A percentile compares a stretch with the other conserved stretches of the same genome.
Conservation (phyloP, 2,329 filamentous ascomycete species). For the Aureobasidium sp. region DNA sequence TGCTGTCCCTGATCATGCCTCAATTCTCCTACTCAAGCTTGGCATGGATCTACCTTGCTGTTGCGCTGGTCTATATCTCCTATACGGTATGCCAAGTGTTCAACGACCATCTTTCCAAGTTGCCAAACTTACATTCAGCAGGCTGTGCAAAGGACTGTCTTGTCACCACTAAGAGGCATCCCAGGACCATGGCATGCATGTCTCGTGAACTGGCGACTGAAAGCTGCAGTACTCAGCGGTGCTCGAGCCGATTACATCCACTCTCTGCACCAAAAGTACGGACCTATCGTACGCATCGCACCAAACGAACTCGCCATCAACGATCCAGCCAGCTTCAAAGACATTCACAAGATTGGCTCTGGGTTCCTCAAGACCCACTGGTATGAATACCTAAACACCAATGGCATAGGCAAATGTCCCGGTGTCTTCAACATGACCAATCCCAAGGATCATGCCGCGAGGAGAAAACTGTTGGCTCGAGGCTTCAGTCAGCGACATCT, state of each 20-base stretch:
- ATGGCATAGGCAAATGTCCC: constrained; percentile 17
- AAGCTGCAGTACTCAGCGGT: constrained; percentile 32
- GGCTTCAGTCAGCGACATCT: constrained; percentile 33
- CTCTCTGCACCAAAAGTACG: constrained; percentile 30
- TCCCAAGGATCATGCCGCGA: constrained; percentile 29
- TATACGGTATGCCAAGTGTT: constrained; percentile 1
- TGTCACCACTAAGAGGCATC: constrained; percentile 23
- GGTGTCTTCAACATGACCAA: constrained; percentile 35
- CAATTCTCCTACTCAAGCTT: not conserved
- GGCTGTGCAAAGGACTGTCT: constrained; percentile 6
- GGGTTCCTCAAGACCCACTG: constrained; percentile 26
- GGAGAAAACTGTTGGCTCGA: constrained; percentile 32
- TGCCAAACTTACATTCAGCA: not conserved
- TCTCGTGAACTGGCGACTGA: constrained; percentile 27
- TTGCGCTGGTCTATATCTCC: not conserved
- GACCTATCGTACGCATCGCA: constrained; percentile 26
- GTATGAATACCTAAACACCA: constrained; percentile 23
- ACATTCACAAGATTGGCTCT: constrained; percentile 27
- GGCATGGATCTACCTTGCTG: not conserved
- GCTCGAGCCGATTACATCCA: constrained; percentile 36
- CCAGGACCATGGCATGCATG: constrained; percentile 26
- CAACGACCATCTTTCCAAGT: not conserved
- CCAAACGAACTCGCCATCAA: constrained; percentile 27
- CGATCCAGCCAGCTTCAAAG: constrained; percentile 24
- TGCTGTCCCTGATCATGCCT: not conserved